phyloP scores from a whole-genome alignment of 306 rosid species.

The Vicia sativa region DNA sequence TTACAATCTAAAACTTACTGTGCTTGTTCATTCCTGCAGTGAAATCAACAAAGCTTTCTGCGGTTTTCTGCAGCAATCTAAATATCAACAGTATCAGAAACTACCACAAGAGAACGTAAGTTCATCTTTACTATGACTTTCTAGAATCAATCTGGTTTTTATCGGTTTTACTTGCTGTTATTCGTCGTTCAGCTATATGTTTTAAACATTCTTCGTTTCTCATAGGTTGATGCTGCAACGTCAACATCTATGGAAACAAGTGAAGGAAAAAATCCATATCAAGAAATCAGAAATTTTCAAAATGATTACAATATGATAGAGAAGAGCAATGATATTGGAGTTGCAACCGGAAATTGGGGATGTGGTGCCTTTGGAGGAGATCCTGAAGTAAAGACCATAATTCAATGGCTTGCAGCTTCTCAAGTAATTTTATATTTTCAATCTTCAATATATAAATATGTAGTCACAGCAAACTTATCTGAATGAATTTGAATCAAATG shows the following conservation, averaged over 20 bases:
- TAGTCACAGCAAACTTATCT: conserved; percentile 5
- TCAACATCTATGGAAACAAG: conserved; percentile 44
- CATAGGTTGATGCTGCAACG: conserved; percentile 45
- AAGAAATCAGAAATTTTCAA: conserved; percentile 35
- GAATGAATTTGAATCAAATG: conserved; percentile 11
- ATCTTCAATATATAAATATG: background rate
- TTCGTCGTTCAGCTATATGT: conserved; percentile 10
- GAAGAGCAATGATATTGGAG: conserved; percentile 51
- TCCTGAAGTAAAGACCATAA: conserved; percentile 79
- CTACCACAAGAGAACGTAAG: conserved; percentile 46
- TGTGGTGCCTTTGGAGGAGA: conserved; percentile 98
- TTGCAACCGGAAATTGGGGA: conserved; percentile 98
- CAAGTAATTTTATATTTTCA: conserved; percentile 60
- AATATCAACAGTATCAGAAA: conserved; percentile 44
- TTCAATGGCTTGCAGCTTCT: conserved; percentile 98
- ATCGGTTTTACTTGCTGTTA: background rate
- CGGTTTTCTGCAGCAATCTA: conserved; percentile 67
- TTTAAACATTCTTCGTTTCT: conserved; percentile 28
- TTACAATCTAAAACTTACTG: background rate
- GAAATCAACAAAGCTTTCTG: conserved; percentile 91
- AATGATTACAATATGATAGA: conserved; percentile 38
- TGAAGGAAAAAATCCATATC: conserved; percentile 41
- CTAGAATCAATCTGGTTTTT: conserved; percentile 14
- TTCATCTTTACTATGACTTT: conserved; percentile 25
- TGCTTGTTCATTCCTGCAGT: conserved; percentile 57